Evolutionary conservation across 305 asterid species (phyloP), one percentile per base, ranked within the genome.

Genomic region (Lippia alba): DNA sequence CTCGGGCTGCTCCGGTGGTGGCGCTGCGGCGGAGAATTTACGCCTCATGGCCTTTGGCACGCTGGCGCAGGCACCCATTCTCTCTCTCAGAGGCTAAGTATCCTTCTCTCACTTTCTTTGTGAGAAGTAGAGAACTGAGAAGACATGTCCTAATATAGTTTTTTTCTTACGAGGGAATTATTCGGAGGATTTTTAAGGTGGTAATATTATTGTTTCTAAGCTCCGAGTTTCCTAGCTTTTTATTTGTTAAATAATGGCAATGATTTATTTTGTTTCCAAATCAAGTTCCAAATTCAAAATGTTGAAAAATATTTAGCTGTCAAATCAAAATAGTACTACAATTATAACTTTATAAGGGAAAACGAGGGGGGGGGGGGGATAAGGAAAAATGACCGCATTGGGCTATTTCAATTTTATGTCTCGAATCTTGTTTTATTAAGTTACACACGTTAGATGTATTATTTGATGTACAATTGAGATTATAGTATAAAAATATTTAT

Each of bases 1-100:
- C 60, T 72, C 87, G 10, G 79, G 74, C 40, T 20, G 84, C 11
- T 84, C 87, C 8, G 82, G 85, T 8, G 75, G 76, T 7, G 84
- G 87, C 0, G 68, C 78, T n/a, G 66, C 78, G 49, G 56, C 39
- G 32, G 1, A 12, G 51, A 45, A 45, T n/a, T 78, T 84, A 34
- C 46, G 82, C 67, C 70, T 82, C 76, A 79, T 73, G 71, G 41
- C 82, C 59, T 64, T 72, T 19, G 68, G 62, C 4, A 61, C 63
- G 17, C 75, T 70, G 39, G 75, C 67, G 54, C 75, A 61, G n/a
- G 75, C 69, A 70, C 75, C 75, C 75, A 70, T 70, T 34, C 10
- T 33, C 3, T n/a, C n/a, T 50, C 19, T 53, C 17, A 3, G 30
- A 51, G 53, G 39, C 39, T 53, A 36, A 16, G n/a, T n/a, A n/a